phyloP scores from a whole-genome alignment of 192 early-diverging fungal genomes.

The Coemansia sp. region DNA sequence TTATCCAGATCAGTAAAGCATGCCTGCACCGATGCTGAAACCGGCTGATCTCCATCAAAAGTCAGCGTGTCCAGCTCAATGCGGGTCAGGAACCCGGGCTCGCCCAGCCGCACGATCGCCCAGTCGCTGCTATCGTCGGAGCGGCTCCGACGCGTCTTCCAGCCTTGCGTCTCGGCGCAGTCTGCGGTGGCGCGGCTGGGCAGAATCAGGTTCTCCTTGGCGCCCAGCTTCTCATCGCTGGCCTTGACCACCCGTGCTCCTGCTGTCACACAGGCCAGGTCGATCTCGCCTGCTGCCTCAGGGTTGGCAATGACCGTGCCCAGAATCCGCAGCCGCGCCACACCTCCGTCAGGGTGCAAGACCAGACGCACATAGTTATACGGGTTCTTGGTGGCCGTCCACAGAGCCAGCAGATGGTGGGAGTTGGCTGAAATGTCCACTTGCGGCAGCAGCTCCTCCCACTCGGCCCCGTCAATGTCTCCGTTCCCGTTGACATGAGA shows the following conservation, averaged over 20 bases:
- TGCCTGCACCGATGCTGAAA: conserved; percentile 67
- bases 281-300: conserved; percentile 52
- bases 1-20: conserved; percentile 53
- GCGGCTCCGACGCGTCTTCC: conserved; percentile 82
- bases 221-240: conserved; percentile 67
- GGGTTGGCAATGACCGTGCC: conserved; percentile 53
- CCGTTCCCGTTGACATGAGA: conserved; percentile 31
- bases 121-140: conserved; percentile 63
- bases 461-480: conserved; percentile 51
- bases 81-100: conserved; percentile 67
- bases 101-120: conserved; percentile 71
- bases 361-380: conserved; percentile 64
- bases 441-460: conserved; percentile 66
- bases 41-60: conserved; percentile 86
- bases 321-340: conserved; percentile 66
- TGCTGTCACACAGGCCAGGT: conserved; percentile 61
- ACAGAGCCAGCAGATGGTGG: conserved; percentile 62
- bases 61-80: conserved; percentile 80
- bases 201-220: conserved; percentile 72
- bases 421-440: conserved; percentile 62
- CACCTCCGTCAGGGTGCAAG: conserved; percentile 74
- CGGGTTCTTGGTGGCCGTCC: conserved; percentile 37
- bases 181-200: conserved; percentile 63
- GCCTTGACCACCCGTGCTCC: conserved; percentile 59
- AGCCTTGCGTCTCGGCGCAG: conserved; percentile 64